These are phyloP conservation scores for Epichloe coenophiala DNA, from an alignment of 2,329 filamentous ascomycete genomes.

Conservation along the genomic window DNA sequence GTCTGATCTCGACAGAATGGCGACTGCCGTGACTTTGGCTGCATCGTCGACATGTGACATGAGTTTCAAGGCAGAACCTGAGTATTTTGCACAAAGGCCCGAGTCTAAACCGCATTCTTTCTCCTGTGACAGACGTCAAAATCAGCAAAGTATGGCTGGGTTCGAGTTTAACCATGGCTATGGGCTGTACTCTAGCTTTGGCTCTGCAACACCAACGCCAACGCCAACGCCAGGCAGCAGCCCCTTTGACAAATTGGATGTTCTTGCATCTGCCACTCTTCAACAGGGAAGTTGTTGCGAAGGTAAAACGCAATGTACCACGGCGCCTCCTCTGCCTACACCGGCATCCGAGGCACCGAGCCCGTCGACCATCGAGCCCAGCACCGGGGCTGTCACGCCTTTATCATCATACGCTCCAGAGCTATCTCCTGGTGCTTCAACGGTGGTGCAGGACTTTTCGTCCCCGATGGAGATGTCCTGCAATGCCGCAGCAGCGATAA, in stretches of 20 bases:
- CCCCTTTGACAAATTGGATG: slow-evolving; percentile 23
- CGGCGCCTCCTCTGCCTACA: slow-evolving; percentile 8
- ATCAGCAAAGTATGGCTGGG: not conserved
- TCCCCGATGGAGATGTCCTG: slow-evolving; percentile 23
- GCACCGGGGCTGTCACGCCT: slow-evolving; percentile 11
- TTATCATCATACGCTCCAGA: slow-evolving; percentile 7
- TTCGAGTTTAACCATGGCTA: not conserved
- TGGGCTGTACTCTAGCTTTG: not conserved
- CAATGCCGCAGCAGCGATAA: slow-evolving; percentile 21
- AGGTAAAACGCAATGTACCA: slow-evolving; percentile 11
- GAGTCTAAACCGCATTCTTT: not conserved
- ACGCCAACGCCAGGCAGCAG: slow-evolving; percentile 4
- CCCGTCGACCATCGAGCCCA: slow-evolving; percentile 9
- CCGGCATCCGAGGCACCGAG: slow-evolving; percentile 12
- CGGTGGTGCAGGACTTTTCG: slow-evolving; percentile 4
- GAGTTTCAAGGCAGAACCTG: not conserved
- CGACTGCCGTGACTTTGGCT: not conserved
- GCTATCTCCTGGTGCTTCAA: slow-evolving; percentile 6
- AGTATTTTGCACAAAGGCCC: not conserved
- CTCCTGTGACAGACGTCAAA: not conserved
- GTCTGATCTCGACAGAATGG: not conserved
- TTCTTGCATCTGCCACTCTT: slow-evolving; percentile 24
- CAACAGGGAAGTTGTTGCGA: slow-evolving; percentile 14
- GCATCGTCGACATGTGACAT: not conserved
- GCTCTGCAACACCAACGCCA: not conserved